Evolutionary conservation across 2,329 filamentous ascomycete species (phyloP).

Genomic region (Didymella sp.): DNA sequence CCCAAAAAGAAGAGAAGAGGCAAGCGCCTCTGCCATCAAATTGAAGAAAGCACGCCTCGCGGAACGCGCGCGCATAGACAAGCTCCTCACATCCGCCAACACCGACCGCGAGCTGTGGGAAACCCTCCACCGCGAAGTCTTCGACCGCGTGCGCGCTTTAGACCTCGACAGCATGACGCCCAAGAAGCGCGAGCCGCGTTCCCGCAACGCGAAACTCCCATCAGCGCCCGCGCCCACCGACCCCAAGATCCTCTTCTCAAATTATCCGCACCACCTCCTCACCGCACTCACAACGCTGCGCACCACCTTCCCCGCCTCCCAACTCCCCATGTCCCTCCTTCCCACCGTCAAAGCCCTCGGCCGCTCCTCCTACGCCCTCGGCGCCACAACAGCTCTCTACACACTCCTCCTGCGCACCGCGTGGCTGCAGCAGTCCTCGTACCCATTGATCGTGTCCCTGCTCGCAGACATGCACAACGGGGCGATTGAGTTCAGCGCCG

Average conservation of each 20-base stretch:
- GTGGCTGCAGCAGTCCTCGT: constrained; percentile 68
- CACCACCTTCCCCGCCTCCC: constrained; percentile 66
- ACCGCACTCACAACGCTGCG: constrained; percentile 65
- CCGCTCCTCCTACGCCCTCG: constrained; percentile 73
- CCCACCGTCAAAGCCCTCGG: constrained; percentile 73
- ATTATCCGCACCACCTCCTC: constrained; percentile 69
- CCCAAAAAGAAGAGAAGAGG: not conserved
- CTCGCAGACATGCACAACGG: constrained; percentile 71
- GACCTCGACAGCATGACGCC: constrained; percentile 54
- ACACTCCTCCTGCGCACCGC: constrained; percentile 68
- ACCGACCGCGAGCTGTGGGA: constrained; percentile 73
- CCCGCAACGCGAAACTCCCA: not conserved
- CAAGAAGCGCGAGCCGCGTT: not conserved
- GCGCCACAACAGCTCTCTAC: constrained; percentile 73
- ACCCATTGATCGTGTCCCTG: constrained; percentile 61
- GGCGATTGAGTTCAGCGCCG: constrained; percentile 64
- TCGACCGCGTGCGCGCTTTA: constrained; percentile 64
- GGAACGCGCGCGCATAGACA: constrained; percentile 62
- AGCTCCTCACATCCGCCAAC: constrained; percentile 60
- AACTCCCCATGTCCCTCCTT: constrained; percentile 66
- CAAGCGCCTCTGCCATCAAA: constrained; percentile 18
- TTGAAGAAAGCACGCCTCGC: constrained; percentile 23
- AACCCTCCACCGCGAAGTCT: constrained; percentile 70
- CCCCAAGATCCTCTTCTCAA: constrained; percentile 66
- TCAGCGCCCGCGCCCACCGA: constrained; percentile 27